Evolutionary conservation across 768 basidiomycete genomes (phyloP), one percentile per base, ranked within the genome.

Genomic region (Leccinellum luteum): DNA sequence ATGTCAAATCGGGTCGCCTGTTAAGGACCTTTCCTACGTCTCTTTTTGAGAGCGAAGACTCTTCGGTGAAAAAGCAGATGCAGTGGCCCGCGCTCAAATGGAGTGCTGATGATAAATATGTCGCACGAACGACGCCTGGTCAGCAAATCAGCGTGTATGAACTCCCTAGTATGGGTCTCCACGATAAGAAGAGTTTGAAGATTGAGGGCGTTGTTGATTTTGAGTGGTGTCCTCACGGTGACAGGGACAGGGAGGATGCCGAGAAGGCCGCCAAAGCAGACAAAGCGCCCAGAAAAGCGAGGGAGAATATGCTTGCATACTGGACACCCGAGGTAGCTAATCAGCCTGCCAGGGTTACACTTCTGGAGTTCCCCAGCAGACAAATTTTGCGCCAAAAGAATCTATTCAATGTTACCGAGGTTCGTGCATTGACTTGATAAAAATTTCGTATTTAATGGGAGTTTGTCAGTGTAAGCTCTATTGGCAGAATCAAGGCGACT

Each of bases 401-500:
- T 73, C 70, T 99, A 59, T 98, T 98, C 80, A 95, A 96, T 69
- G 97, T 99, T 54, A 87, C 93, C 3, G 96, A 98, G 82, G 96
- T 94, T 66, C 64, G 85, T 79, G 27, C 45, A 15, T 58, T 44
- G 19, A 38, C 19, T 62, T 58, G 27, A 35, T 55, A 51, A 30
- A 27, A 56, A 14, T 17, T 38, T 27, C 34, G 49, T 31, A 14
- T 48, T 52, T 44, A 59, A 58, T 17, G 44, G 44, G 12, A 13
- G 1, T 64, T 44, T 65, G 10, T 67, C 27, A 98, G 95, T 98
- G 96, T 73, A 97, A 97, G 76, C 82, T 99, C 44, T 89, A 90
- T 74, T 99, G 94, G 94, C 97, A 99, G 78, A 96, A 94, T 67
- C 91, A 94, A 70, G 97, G 96, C 34, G 94, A 98, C 73, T 98